A percentile compares a stretch with the other conserved stretches of the same genome.
Evolutionary conservation across 192 early-diverging fungal genomes (phyloP).

Genomic region (Geranomyces variabilis): DNA sequence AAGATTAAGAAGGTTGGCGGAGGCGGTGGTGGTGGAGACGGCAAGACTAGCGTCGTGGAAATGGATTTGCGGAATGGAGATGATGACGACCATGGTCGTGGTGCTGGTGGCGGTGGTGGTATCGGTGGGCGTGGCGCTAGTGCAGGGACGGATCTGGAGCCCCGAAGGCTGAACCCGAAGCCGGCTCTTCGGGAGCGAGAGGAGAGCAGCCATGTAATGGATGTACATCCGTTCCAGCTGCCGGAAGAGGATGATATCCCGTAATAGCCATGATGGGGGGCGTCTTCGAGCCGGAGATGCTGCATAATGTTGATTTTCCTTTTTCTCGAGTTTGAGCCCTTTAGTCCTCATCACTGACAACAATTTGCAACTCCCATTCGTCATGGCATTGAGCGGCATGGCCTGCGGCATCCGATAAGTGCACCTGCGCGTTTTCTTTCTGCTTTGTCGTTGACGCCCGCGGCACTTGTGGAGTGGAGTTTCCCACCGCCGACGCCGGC

Average conservation of each 20-base stretch:
- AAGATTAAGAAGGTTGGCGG: background rate
- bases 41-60: background rate
- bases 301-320: too few species aligned
- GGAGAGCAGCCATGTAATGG: conserved; percentile 4
- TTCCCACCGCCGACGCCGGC: too few species aligned
- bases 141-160: background rate
- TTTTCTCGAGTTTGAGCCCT: too few species aligned
- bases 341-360: too few species aligned
- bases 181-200: background rate
- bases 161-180: background rate
- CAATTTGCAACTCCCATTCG: too few species aligned
- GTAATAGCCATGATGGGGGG: too few species aligned
- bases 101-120: background rate
- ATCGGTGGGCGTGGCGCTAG: background rate
- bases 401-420: too few species aligned
- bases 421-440: too few species aligned
- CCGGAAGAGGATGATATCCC: background rate
- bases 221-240: conserved; percentile 1
- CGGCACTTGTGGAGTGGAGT: too few species aligned
- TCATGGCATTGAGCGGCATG: too few species aligned
- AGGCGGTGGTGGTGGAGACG: background rate
- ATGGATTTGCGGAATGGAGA: conserved; percentile 1
- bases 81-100: background rate
- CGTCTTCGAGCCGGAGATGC: too few species aligned
- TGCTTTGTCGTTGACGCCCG: too few species aligned